Evolutionary conservation across 208 protist species (phyloP).

Genomic region (Acanthamoeba castellanii): DNA sequence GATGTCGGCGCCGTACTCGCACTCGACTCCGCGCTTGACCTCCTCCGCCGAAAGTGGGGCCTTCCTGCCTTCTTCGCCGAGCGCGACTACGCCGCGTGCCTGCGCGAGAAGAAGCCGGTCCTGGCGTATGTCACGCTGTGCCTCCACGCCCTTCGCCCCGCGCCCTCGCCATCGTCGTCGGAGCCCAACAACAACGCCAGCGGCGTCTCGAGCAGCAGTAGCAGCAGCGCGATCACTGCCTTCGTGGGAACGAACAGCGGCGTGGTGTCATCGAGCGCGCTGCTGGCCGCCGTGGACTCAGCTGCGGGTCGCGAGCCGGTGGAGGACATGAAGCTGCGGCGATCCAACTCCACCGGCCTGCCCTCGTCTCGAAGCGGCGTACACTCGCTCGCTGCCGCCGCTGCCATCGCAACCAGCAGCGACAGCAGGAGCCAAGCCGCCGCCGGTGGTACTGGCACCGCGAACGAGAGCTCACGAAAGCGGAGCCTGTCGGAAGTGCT

Average conservation of each 20-base stretch:
- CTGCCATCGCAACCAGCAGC: too few species aligned
- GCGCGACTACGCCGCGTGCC: not conserved
- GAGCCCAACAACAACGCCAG: not conserved
- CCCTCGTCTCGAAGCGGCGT: too few species aligned
- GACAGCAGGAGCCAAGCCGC: too few species aligned
- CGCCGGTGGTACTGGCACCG: too few species aligned
- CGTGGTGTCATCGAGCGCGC: too few species aligned
- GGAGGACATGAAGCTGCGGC: too few species aligned
- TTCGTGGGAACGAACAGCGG: not conserved
- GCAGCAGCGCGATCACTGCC: not conserved
- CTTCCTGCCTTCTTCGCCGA: not conserved
- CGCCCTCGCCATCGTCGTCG: not conserved
- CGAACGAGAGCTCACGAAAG: not conserved
- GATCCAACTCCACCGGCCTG: not conserved
- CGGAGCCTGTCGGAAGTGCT: not conserved
- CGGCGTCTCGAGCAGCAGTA: not conserved
- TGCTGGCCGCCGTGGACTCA: too few species aligned
- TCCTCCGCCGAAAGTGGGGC: not conserved
- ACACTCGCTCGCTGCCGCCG: too few species aligned
- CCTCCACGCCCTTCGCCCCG: not conserved
- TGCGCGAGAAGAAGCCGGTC: not conserved
- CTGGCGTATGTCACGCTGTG: constrained; percentile 2
- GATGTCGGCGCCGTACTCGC: not conserved
- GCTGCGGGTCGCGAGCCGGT: too few species aligned
- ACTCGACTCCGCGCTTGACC: not conserved